A percentile compares a stretch with the other conserved stretches of the same genome.
Evolutionary conservation across 352 stramenopile species (phyloP).

Genomic region (Globisporangium barbulae): DNA sequence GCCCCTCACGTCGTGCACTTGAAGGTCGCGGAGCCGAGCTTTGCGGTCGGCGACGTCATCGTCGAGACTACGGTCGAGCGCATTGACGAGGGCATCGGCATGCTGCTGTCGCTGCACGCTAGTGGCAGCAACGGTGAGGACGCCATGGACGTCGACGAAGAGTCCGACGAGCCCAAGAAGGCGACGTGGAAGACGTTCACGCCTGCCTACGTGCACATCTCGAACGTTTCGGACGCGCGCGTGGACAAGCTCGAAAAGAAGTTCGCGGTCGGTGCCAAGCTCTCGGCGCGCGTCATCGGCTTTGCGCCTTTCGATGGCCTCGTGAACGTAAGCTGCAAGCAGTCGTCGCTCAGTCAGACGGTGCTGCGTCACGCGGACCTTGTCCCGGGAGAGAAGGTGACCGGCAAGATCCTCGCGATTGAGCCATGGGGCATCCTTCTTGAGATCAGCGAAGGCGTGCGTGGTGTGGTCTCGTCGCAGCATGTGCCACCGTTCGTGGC

Average conservation of each 20-base stretch:
- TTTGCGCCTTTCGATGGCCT: slow-evolving; percentile 85
- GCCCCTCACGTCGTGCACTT: slow-evolving; percentile 86
- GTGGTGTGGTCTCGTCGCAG: slow-evolving; percentile 63
- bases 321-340: slow-evolving; percentile 82
- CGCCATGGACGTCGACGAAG: slow-evolving; percentile 50
- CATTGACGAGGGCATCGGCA: slow-evolving; percentile 82
- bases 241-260: slow-evolving; percentile 89
- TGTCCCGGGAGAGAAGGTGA: slow-evolving; percentile 65
- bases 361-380: slow-evolving; percentile 83
- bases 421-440: slow-evolving; percentile 83
- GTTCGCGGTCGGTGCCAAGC: slow-evolving; percentile 52
- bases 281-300: slow-evolving; percentile 78
- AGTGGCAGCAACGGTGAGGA: slow-evolving; percentile 25
- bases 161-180: slow-evolving; percentile 31
- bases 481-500: slow-evolving; percentile 78
- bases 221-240: slow-evolving; percentile 74
- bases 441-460: slow-evolving; percentile 84
- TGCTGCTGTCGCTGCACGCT: slow-evolving; percentile 77
- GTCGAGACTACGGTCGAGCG: slow-evolving; percentile 69
- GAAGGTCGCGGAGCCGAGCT: slow-evolving; percentile 45
- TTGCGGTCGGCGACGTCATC: slow-evolving; percentile 72
- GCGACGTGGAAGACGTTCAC: slow-evolving; percentile 77
- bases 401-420: slow-evolving; percentile 77
- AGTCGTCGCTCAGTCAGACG: slow-evolving; percentile 65
- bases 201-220: slow-evolving; percentile 88